Percentiles rank a stretch among this genome's conserved stretches.
Conservation (phyloP, 192 early-diverging fungal genomes). For the Coemansia sp. region DNA sequence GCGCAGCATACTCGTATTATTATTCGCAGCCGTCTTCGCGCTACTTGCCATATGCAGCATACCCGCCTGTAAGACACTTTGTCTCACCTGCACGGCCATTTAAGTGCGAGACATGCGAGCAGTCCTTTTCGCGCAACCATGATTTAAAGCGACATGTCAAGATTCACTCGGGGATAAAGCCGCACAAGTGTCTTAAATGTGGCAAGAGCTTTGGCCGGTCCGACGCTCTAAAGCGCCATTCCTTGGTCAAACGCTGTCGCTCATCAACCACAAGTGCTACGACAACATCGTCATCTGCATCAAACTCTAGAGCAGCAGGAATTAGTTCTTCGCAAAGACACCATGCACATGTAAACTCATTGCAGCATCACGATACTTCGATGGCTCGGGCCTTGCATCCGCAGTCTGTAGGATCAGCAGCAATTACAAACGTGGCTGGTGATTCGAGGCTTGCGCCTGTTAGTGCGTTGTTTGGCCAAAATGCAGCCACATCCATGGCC, state of each 20-base stretch:
- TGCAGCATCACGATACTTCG: conserved; percentile 2
- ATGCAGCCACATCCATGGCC: conserved; percentile 21
- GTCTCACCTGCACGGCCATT: conserved; percentile 56
- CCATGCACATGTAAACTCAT: conserved; percentile 5
- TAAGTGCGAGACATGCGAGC: conserved; percentile 58
- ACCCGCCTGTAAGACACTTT: conserved; percentile 52
- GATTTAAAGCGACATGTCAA: conserved; percentile 75
- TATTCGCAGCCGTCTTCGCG: conserved; percentile 44
- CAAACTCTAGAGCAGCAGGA: not conserved
- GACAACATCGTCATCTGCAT: conserved; percentile 5
- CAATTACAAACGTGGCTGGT: conserved; percentile 23
- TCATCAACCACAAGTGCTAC: conserved; percentile 19
- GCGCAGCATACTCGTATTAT: conserved; percentile 38
- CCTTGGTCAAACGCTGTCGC: conserved; percentile 62
- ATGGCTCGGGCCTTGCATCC: conserved; percentile 6
- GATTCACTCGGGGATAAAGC: conserved; percentile 74
- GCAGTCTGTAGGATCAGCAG: conserved; percentile 20
- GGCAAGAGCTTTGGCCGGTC: conserved; percentile 73
- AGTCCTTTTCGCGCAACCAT: conserved; percentile 69
- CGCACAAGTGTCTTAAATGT: conserved; percentile 71
- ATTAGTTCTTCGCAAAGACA: conserved; percentile 1
- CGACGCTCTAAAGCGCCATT: conserved; percentile 71
- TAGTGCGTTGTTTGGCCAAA: conserved; percentile 39
- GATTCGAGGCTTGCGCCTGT: conserved; percentile 39
- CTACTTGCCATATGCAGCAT: conserved; percentile 50